Conservation (phyloP, 495 filamentous ascomycete genomes). For the Talaromyces liani region DNA sequence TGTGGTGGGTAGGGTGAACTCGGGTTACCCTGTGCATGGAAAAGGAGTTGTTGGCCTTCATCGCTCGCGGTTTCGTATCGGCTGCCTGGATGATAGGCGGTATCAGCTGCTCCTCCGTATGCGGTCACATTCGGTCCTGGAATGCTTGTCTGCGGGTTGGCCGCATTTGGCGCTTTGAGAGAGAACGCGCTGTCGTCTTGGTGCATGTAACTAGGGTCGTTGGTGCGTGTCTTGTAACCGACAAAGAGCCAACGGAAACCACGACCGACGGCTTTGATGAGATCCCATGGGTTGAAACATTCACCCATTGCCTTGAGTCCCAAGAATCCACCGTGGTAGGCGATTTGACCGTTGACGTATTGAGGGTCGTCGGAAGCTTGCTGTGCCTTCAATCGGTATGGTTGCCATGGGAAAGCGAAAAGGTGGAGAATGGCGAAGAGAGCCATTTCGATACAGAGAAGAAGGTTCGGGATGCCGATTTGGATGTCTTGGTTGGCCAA, state of each 20-base stretch:
- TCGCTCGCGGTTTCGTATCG: slow-evolving; percentile 22
- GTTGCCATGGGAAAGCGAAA: slow-evolving; percentile 68
- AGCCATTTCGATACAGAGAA: slow-evolving; percentile 70
- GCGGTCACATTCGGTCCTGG: slow-evolving; percentile 17
- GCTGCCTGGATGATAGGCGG: slow-evolving; percentile 17
- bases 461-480: slow-evolving; percentile 61
- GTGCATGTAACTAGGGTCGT: slow-evolving; percentile 43
- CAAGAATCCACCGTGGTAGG: slow-evolving; percentile 54
- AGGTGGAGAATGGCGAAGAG: slow-evolving; percentile 61
- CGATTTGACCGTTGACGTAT: slow-evolving; percentile 40
- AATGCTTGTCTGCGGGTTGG: slow-evolving; percentile 6
- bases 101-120: slow-evolving; percentile 26
- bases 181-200: slow-evolving; percentile 22
- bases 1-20: slow-evolving; percentile 8
- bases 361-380: slow-evolving; percentile 35
- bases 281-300: slow-evolving; percentile 78
- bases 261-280: slow-evolving; percentile 69
- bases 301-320: slow-evolving; percentile 59
- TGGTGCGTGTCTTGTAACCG: slow-evolving; percentile 49
- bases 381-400: slow-evolving; percentile 42
- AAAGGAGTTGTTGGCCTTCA: slow-evolving; percentile 34
- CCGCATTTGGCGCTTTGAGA: slow-evolving; percentile 18
- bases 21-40: slow-evolving; percentile 36
- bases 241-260: slow-evolving; percentile 77
- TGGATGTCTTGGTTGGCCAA: slow-evolving; percentile 62